Percentiles rank a stretch among this genome's conserved stretches.
Conservation (phyloP, 2,329 filamentous ascomycete genomes). For the Talaromyces albobiverticillius region DNA sequence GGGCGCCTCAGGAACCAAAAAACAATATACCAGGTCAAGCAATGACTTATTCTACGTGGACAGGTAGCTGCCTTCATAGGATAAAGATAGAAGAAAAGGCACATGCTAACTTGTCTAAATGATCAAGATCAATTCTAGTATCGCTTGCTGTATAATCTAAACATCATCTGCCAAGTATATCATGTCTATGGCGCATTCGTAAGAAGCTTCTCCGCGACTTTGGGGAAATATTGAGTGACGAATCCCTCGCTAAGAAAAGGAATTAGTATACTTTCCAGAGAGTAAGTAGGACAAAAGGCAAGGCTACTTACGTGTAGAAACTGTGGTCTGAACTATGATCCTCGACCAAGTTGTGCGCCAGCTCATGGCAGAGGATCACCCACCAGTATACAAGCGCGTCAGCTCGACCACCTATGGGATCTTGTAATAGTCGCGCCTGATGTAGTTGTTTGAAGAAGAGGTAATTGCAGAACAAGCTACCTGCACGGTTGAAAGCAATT, state of each 20-base stretch:
- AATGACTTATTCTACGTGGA: too few relatives aligned
- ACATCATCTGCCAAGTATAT: background rate
- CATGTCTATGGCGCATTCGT: conserved; percentile 1
- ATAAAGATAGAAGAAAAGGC: too few relatives aligned
- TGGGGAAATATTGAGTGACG: conserved; percentile 71
- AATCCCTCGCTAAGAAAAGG: conserved; percentile 62
- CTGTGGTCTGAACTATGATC: conserved; percentile 76
- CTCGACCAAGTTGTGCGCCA: conserved; percentile 86
- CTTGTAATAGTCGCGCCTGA: conserved; percentile 45
- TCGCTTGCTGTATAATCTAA: background rate
- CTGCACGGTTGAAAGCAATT: conserved; percentile 87
- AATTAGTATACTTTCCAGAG: background rate
- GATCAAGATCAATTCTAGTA: too few relatives aligned
- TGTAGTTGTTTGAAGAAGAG: conserved; percentile 83
- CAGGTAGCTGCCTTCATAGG: too few relatives aligned
- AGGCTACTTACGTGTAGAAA: conserved; percentile 60
- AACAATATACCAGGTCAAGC: too few relatives aligned
- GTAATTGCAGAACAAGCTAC: conserved; percentile 91
- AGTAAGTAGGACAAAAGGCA: background rate
- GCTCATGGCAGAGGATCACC: conserved; percentile 90
- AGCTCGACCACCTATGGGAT: conserved; percentile 47
- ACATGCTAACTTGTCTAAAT: too few relatives aligned
- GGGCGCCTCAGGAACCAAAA: background rate
- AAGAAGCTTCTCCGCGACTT: conserved; percentile 59
- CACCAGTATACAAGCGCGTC: conserved; percentile 87